These are phyloP conservation scores for Rhododendron ferrugineum DNA, from an alignment of 148 eudicot species.

Conservation along the genomic window DNA sequence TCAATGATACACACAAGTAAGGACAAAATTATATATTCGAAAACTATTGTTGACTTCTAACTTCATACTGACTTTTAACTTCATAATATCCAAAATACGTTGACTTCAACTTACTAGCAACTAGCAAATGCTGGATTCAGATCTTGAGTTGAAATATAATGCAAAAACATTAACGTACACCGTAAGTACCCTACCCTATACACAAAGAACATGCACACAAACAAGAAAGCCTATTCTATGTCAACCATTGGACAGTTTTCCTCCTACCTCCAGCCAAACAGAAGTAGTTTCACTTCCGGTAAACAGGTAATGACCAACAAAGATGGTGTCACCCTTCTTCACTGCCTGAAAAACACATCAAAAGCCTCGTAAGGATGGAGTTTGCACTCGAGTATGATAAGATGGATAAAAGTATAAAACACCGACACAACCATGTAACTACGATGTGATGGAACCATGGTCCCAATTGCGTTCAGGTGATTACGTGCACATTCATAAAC, in stretches of 20 bases:
- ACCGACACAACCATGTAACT: neutral
- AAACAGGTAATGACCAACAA: slow-evolving; percentile 88
- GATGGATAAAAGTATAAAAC: neutral
- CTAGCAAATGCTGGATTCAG: neutral
- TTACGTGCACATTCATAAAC: neutral
- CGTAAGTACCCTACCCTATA: neutral
- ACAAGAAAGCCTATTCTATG: neutral
- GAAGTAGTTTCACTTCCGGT: slow-evolving; percentile 99
- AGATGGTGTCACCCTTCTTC: slow-evolving; percentile 92
- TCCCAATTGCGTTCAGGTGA: neutral
- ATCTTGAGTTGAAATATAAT: neutral
- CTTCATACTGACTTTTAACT: neutral
- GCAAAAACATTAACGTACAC: neutral
- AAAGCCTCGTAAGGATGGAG: slow-evolving; percentile 14
- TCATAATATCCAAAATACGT: neutral
- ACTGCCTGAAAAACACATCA: slow-evolving; percentile 56
- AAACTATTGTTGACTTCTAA: neutral
- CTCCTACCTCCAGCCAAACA: slow-evolving; percentile 96
- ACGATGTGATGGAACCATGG: neutral
- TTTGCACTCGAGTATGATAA: neutral
- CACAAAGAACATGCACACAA: neutral
- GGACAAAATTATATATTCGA: neutral
- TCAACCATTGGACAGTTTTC: neutral
- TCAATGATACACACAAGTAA: slow-evolving; percentile 1
- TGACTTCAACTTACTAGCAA: neutral